Evolutionary conservation across 768 basidiomycete genomes (phyloP), one percentile per base, ranked within the genome.

Genomic region (Suillus fuscotomentosus): DNA sequence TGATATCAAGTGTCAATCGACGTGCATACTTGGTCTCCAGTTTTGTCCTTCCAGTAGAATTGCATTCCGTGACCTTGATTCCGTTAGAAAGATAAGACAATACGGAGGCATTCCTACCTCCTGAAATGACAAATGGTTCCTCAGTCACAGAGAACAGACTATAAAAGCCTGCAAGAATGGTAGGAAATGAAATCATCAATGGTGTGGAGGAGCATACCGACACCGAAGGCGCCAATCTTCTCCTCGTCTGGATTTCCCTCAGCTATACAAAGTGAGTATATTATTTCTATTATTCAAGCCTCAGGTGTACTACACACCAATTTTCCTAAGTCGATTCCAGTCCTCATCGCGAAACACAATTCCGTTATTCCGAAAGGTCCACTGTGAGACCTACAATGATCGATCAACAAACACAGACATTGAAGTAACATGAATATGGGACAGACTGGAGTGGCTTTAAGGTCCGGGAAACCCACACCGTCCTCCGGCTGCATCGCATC

Each of bases 161-260:
- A 70, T 93, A 92, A 74, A 92, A 91, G 6, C 88, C 87, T 87
- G 31, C 53, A 41, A 15, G 47, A 51, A 14, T 34, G n/a, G 13
- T 38, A 38, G 39, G 54, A 17, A 11, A 53, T 20, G 27, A 53
- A 39, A n/a, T 17, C 27, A 34, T 42, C 13, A 60, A 36, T n/a
- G 13, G 15, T 1, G 10, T 42, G 24, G 41, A 42, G n/a, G 7
- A 27, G 63, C 84, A 62, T 64, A 85, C 89, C 90, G n/a, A 92
- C 91, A 63, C 92, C 93, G 69, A 94, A 94, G n/a, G 95, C 94
- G 15, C 97, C 96, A 55, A 99, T 95, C 80, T 95, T 95, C 75
- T 91, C 88, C 74, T 96, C 93, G 68, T 95, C 92, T 0, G 95
- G 95, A 73, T 98, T 97, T 0, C 96, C 95, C 70, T 94, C 91